phyloP scores from a whole-genome alignment of 805 yeast species.

The Dipodascus geniculatus region DNA sequence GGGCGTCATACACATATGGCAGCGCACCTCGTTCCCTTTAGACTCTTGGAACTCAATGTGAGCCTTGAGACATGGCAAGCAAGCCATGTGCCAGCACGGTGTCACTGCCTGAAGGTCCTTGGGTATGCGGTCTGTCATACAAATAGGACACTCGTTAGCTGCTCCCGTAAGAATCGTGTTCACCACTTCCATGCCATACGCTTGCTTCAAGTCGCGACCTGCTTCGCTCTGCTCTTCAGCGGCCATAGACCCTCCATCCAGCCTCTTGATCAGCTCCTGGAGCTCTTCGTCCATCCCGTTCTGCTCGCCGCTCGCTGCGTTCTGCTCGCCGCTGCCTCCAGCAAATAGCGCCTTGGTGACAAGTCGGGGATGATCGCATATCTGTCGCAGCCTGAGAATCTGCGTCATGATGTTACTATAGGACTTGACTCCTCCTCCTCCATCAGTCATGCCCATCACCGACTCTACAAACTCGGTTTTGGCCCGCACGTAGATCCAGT shows the following conservation, averaged over 20 bases:
- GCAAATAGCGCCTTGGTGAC: constrained; percentile 31
- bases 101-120: constrained; percentile 46
- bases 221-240: constrained; percentile 10
- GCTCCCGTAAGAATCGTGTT: constrained; percentile 23
- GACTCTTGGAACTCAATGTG: constrained; percentile 58
- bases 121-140: constrained; percentile 57
- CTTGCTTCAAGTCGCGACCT: constrained; percentile 2
- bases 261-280: constrained; percentile 1
- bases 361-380: constrained; percentile 73
- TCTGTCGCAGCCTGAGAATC: constrained; percentile 72
- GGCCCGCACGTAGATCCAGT: constrained; percentile 58
- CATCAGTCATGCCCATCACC: constrained; percentile 30
- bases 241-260: constrained; percentile 18
- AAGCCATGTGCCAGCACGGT: constrained; percentile 73
- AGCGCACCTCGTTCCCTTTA: constrained; percentile 36
- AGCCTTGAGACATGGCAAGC: constrained; percentile 59
- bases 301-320: constrained; percentile 10
- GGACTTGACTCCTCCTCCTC: constrained; percentile 58
- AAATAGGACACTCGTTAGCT: constrained; percentile 70
- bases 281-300: constrained; percentile 7
- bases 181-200: constrained; percentile 19
- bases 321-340: constrained; percentile 9
- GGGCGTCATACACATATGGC: constrained; percentile 65
- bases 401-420: constrained; percentile 76
- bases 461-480: constrained; percentile 28